A percentile compares a stretch with the other conserved stretches of the same genome.
These are phyloP conservation scores for Alloteropsis semialata DNA, from an alignment of 176 grass and related monocot genomes.

Conservation along the genomic window DNA sequence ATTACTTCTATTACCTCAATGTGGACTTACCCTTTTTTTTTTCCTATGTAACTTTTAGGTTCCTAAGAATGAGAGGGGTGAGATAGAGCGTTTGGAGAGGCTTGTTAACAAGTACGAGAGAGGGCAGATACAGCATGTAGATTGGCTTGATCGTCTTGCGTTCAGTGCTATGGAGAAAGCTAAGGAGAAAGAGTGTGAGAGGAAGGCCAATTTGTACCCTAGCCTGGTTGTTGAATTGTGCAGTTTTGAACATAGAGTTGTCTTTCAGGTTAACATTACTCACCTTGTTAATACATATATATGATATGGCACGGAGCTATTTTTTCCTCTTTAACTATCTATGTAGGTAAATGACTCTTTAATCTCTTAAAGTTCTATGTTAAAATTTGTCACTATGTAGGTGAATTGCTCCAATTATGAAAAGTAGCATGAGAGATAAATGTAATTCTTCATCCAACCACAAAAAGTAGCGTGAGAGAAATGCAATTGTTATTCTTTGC, in stretches of 20 bases:
- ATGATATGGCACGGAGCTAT: neutral
- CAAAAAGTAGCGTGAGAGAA: too few relatives aligned
- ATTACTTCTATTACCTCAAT: slow-evolving; percentile 2
- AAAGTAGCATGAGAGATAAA: too few relatives aligned
- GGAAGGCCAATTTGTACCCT: slow-evolving; percentile 59
- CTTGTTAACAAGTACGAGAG: slow-evolving; percentile 96
- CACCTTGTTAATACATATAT: neutral
- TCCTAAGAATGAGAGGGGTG: slow-evolving; percentile 75
- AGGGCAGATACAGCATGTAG: slow-evolving; percentile 86
- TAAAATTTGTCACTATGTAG: too few relatives aligned
- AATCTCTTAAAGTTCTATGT: neutral
- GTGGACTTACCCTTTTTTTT: neutral
- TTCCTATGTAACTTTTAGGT: slow-evolving; percentile 43
- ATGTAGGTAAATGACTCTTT: neutral
- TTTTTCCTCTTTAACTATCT: neutral
- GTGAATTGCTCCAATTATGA: too few relatives aligned
- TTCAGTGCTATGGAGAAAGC: slow-evolving; percentile 82
- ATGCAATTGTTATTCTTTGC: neutral
- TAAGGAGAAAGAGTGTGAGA: slow-evolving; percentile 64
- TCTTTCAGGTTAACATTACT: slow-evolving; percentile 71
- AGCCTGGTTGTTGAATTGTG: slow-evolving; percentile 81
- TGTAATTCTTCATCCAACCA: too few relatives aligned
- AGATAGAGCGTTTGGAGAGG: slow-evolving; percentile 87
- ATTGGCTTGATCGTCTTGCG: slow-evolving; percentile 91
- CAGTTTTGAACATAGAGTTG: slow-evolving; percentile 91